Conservation (phyloP, 208 protist species). For the Polymyxa betae region DNA sequence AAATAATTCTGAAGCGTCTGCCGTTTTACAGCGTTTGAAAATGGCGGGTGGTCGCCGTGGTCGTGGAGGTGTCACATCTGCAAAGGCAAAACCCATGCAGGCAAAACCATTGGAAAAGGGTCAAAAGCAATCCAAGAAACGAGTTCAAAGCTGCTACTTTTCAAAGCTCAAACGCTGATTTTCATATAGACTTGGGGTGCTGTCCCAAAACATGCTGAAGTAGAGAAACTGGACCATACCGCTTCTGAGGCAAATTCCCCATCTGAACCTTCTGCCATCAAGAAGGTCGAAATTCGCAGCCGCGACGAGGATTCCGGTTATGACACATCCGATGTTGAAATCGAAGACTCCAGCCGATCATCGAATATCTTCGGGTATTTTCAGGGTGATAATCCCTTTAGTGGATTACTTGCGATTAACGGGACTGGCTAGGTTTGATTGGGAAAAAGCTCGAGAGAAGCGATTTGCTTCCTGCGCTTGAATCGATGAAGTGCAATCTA, state of each 20-base stretch:
- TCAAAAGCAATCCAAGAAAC: not conserved
- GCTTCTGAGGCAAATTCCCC: too few species aligned
- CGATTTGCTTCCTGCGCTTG: slow-evolving; percentile 86
- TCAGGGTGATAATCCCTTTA: not conserved
- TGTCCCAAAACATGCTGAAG: not conserved
- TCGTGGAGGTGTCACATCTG: not conserved
- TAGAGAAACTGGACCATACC: not conserved
- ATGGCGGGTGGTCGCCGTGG: not conserved
- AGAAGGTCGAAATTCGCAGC: too few species aligned
- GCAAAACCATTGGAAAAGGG: not conserved
- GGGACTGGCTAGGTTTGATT: slow-evolving; percentile 70
- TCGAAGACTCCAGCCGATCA: not conserved
- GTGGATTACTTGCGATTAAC: not conserved
- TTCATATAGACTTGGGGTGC: too few species aligned
- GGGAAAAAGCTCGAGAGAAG: slow-evolving; percentile 79
- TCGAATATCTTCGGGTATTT: slow-evolving; percentile 32
- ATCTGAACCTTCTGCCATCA: too few species aligned
- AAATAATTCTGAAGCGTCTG: too few species aligned
- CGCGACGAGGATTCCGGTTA: slow-evolving; percentile 26
- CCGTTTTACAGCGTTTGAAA: not conserved
- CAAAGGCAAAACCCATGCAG: not conserved
- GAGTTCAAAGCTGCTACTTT: too few species aligned
- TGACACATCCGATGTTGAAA: slow-evolving; percentile 28
- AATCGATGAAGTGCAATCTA: slow-evolving; percentile 86
- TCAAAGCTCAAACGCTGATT: too few species aligned